Evolutionary conservation across 2,329 filamentous ascomycete species (phyloP), one percentile per base, ranked within the genome.

Genomic region (Phaeosphaeriaceae sp.): DNA sequence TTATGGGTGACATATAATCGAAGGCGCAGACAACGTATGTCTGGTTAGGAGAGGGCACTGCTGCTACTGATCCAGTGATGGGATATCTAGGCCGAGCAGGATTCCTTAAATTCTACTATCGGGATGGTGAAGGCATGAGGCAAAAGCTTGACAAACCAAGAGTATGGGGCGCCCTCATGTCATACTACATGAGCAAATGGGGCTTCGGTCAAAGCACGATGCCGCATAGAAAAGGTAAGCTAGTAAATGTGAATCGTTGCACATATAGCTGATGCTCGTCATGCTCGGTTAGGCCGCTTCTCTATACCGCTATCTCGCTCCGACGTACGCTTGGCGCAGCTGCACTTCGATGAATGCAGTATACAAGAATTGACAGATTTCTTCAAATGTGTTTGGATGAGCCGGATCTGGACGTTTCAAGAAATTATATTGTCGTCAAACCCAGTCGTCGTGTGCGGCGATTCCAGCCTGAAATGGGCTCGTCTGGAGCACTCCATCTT

Each of bases 1-100:
- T 60, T 13, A 60, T 65, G 59, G 49, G 56, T 2, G 49, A 52
- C n/a, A 58, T 63, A 21, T 62, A 59, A 15, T 52, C 53, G 11
- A 46, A 44, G 9, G 56, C 60, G 4, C 47, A 19, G 26, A 44
- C 10, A 7, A 50, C 48, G 17, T 57, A 53, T 26, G 47, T 57
- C 9, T 58, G 55, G 55, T 32, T 58, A 1, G 55, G 54, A 11
- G 26, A 48, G 28, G 55, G 49, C 10, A 53, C 15, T 53, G 21
- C 35, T 26, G 32, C 55, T 2, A 57, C 49, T 1, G 30, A 53
- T 28, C 23, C 28, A 19, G 55, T 50, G 11, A 49, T 49, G 30
- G 17, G n/a, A 9, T 57, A 47, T 42, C 51, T 54, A 3, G 9
- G 26, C 3, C 26, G 43, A 32, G 43, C n/a, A 11, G 49, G 49